These are phyloP conservation scores for Parietaria judaica DNA, from an alignment of 306 rosid species.

Conservation along the genomic window DNA sequence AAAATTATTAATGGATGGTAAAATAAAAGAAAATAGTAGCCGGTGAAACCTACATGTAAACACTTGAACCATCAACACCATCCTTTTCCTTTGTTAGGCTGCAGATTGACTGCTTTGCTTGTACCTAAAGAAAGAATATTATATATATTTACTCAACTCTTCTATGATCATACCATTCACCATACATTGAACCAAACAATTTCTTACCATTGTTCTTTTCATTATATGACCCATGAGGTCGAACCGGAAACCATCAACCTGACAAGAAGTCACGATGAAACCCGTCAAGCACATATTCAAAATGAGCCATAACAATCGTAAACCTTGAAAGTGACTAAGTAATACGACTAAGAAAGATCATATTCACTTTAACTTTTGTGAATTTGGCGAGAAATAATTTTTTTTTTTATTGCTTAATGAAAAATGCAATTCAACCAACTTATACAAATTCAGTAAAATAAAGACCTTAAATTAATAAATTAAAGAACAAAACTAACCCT, in stretches of 20 bases:
- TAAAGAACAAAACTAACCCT: too few relatives aligned
- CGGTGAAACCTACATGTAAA: constrained; percentile 62
- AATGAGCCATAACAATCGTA: constrained; percentile 6
- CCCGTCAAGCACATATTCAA: not conserved
- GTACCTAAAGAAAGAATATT: constrained; percentile 46
- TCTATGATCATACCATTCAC: constrained; percentile 1
- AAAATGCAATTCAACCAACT: too few relatives aligned
- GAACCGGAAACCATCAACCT: constrained; percentile 97
- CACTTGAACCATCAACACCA: constrained; percentile 81
- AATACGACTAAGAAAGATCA: not conserved
- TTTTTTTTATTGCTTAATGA: too few relatives aligned
- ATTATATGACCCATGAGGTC: constrained; percentile 97
- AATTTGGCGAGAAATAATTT: too few relatives aligned
- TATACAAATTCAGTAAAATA: too few relatives aligned
- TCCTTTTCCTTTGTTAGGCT: constrained; percentile 54
- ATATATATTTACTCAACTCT: constrained; percentile 5
- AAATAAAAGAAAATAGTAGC: not conserved
- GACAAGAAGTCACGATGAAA: constrained; percentile 17
- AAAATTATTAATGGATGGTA: not conserved
- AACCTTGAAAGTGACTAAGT: not conserved
- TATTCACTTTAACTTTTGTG: too few relatives aligned
- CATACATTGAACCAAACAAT: constrained; percentile 3
- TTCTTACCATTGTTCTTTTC: constrained; percentile 86
- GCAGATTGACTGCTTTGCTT: constrained; percentile 50
- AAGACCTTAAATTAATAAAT: too few relatives aligned